A percentile compares a stretch with the other conserved stretches of the same genome.
These are phyloP conservation scores for Trypanosomatidae sp. DNA, from an alignment of 208 protist genomes.

Conservation along the genomic window DNA sequence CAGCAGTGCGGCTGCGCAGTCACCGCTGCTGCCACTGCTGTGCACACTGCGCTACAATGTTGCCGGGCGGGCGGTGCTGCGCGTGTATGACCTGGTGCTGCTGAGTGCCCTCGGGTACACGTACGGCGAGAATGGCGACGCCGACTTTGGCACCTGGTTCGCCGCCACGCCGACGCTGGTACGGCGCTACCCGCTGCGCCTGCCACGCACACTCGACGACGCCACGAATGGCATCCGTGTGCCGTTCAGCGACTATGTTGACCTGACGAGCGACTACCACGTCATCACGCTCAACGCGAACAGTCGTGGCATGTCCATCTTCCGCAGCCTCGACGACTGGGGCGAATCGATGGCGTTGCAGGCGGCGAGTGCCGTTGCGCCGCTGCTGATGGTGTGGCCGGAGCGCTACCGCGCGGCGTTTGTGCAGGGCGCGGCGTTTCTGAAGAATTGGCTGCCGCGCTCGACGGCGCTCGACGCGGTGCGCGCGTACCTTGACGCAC, in stretches of 20 bases:
- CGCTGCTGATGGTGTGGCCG: slow-evolving; percentile 62
- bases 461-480: slow-evolving; percentile 37
- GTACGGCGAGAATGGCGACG: slow-evolving; percentile 28
- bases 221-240: slow-evolving; percentile 46
- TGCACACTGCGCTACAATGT: slow-evolving; percentile 45
- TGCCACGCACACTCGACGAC: slow-evolving; percentile 54
- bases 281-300: slow-evolving; percentile 81
- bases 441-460: slow-evolving; percentile 51
- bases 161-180: slow-evolving; percentile 26
- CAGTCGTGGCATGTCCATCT: slow-evolving; percentile 51
- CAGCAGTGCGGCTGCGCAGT: background rate
- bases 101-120: slow-evolving; percentile 70
- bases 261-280: slow-evolving; percentile 52
- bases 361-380: slow-evolving; percentile 40
- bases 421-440: slow-evolving; percentile 34
- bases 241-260: slow-evolving; percentile 66
- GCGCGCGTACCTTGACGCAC: slow-evolving; percentile 19
- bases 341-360: slow-evolving; percentile 60
- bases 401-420: slow-evolving; percentile 33
- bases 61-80: slow-evolving; percentile 26
- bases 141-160: slow-evolving; percentile 79
- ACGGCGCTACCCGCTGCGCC: slow-evolving; percentile 25
- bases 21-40: too few species aligned
- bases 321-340: slow-evolving; percentile 73
- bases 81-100: slow-evolving; percentile 49